Evolutionary conservation across 192 early-diverging fungal species (phyloP), one percentile per base, ranked within the genome.

Genomic region (Coemansia sp.): DNA sequence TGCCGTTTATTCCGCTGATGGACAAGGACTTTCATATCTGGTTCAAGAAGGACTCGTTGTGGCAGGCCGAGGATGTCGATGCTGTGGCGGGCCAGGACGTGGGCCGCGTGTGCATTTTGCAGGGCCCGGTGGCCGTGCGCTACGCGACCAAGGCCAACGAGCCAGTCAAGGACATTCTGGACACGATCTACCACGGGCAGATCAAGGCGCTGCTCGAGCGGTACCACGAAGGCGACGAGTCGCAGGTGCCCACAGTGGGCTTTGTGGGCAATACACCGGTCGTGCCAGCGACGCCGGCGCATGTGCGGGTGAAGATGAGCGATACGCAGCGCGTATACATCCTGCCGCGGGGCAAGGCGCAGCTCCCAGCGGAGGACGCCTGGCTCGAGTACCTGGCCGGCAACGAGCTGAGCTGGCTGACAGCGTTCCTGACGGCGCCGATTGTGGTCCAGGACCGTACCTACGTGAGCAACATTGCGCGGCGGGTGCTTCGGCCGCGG

Each of bases 31-130:
- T 96, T 75, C 90, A 96, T 64, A 82, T 91, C 53, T 96, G 92
- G 92, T 91, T 93, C 80, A 96, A 96, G 82, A 96, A 96, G 85
- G 92, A 96, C 69, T 91, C 88, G 22, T 76, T 96, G 33, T 96
- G 92, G 92, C 92, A 93, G 75, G 80, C 88, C 10, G 93, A 96
- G 67, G 86, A 93, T 49, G 71, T 96, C 6, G 86, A 87, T 41
- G 89, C 93, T 31, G 85, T 96, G 43, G 82, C 87, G 8, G 91
- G 78, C 51, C 84, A 90, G 69, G 93, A 96, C 76, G 83, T 87
- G 10, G 78, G 82, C 31, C 82, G 92, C 50, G 88, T 87, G 25
- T 87, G 86, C 60, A 91, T 96, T 63, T 72, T 96, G 42, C 92
- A 96, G 55, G 92, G 92, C 45, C 92, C 92, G 16, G 80, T 89